Percentiles rank a stretch among this genome's conserved stretches.
phyloP scores from a whole-genome alignment of 2,329 filamentous ascomycete genomes.

The Colletotrichum navitas region DNA sequence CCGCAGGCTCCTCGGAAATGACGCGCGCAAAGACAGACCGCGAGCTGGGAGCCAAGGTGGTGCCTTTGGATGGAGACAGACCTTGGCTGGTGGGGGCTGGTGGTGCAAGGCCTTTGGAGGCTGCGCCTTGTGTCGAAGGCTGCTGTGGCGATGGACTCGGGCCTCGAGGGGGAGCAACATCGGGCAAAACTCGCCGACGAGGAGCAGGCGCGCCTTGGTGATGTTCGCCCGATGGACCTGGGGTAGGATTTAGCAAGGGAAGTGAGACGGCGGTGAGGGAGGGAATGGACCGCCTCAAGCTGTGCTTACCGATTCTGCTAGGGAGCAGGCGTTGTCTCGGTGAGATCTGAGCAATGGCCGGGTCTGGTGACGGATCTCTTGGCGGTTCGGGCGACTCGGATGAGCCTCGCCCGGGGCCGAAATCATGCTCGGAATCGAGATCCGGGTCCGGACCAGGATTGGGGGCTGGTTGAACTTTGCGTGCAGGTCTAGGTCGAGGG shows the following conservation, averaged over 20 bases:
- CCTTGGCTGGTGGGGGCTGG: background rate
- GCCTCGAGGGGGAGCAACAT: conserved; percentile 27
- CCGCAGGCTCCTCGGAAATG: conserved; percentile 18
- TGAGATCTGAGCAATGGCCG: background rate
- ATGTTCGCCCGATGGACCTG: conserved; percentile 17
- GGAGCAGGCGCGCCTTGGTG: background rate
- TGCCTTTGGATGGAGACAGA: background rate
- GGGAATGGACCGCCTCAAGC: background rate
- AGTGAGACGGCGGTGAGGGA: conserved; percentile 12
- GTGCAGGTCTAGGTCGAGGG: background rate
- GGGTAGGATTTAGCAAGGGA: conserved; percentile 22
- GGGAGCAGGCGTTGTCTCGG: conserved; percentile 1
- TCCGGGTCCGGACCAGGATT: conserved; percentile 16
- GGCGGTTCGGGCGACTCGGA: conserved; percentile 3
- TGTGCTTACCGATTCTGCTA: conserved; percentile 25
- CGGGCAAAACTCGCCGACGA: conserved; percentile 19
- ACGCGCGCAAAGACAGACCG: conserved; percentile 28
- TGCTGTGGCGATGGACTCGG: conserved; percentile 3
- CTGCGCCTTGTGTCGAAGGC: background rate
- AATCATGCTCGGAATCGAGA: background rate
- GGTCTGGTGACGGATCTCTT: conserved; percentile 14
- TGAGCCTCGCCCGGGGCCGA: conserved; percentile 11
- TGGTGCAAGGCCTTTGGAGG: conserved; percentile 6
- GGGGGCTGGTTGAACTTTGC: background rate
- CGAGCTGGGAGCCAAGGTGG: background rate